Conservation (phyloP, 495 filamentous ascomycete species). For the Hyaloscypha finlandica region DNA sequence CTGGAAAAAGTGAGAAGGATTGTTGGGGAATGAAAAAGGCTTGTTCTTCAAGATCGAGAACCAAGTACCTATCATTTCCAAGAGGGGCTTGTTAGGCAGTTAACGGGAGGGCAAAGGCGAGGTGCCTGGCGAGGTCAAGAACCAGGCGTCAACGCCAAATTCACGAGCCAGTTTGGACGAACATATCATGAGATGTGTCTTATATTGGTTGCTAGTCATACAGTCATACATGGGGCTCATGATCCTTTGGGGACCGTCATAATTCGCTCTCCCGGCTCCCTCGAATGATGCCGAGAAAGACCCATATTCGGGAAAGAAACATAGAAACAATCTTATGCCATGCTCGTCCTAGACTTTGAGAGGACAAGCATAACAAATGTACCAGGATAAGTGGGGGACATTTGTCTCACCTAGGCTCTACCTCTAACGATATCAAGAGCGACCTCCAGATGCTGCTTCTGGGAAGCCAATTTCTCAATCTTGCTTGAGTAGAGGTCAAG, state of each 20-base stretch:
- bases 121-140: neutral
- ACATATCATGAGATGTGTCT: neutral
- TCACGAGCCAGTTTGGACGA: neutral
- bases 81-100: neutral
- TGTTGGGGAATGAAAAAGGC: slow-evolving; percentile 44
- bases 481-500: neutral
- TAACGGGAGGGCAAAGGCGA: no score
- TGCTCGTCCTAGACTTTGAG: neutral
- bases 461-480: neutral
- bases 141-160: neutral
- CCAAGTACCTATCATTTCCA: neutral
- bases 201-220: neutral
- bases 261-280: neutral
- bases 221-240: neutral
- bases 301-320: neutral
- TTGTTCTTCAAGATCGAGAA: neutral
- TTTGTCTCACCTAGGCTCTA: neutral
- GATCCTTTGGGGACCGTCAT: neutral
- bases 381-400: neutral
- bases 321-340: no score
- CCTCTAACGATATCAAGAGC: neutral
- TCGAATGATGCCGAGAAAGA: neutral
- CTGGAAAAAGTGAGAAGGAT: slow-evolving; percentile 78
- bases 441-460: neutral
- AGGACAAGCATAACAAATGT: neutral